Percentiles rank a stretch among this genome's conserved stretches.
phyloP scores from a whole-genome alignment of 2,329 filamentous ascomycete genomes.

The Sporothrix globosa region DNA sequence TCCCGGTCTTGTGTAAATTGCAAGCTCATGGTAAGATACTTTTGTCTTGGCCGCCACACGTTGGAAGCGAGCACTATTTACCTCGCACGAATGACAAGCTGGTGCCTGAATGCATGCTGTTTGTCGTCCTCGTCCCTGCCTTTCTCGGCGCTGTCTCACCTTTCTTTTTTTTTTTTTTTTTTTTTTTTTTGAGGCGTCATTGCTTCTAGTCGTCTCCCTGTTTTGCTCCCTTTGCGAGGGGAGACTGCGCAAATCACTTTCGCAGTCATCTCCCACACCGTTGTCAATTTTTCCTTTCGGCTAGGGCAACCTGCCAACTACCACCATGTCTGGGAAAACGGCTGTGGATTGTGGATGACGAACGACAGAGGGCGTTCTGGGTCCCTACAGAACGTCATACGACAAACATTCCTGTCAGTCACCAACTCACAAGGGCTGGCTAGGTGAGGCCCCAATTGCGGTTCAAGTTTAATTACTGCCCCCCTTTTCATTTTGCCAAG shows the following conservation, averaged over 20 bases:
- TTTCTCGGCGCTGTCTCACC: slow-evolving; percentile 14
- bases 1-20: slow-evolving; percentile 1
- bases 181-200: not conserved
- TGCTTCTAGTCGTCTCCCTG: not conserved
- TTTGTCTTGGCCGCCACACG: not conserved
- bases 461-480: slow-evolving; percentile 6
- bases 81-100: slow-evolving; percentile 2
- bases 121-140: not conserved
- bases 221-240: not conserved
- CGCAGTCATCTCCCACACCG: not conserved
- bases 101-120: not conserved
- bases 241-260: not conserved
- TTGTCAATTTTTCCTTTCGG: slow-evolving; percentile 20
- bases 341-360: not conserved
- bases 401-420: not conserved
- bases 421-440: slow-evolving; percentile 10
- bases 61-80: not conserved
- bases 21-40: not conserved
- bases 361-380: not conserved
- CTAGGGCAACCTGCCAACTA: slow-evolving; percentile 16
- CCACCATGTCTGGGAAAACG: not conserved
- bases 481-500: not conserved
- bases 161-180: no score
- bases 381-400: no score
- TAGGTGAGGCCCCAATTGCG: not conserved